These are phyloP conservation scores for Chlamydomonas schloesseri DNA, from an alignment of 139 green algal species.

Conservation along the genomic window DNA sequence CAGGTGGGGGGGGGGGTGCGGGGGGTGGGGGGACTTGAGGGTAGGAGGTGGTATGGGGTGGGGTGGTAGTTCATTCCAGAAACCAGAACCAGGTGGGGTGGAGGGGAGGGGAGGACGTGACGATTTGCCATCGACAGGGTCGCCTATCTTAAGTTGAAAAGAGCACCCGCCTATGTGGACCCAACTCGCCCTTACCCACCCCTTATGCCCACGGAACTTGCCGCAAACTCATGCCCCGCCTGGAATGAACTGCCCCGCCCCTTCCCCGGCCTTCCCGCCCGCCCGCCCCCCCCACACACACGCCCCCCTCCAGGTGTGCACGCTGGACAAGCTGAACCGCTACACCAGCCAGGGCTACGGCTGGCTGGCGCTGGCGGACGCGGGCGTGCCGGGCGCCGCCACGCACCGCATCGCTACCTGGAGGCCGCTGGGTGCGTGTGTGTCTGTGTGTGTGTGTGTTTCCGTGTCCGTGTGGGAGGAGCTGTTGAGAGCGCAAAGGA, in stretches of 20 bases:
- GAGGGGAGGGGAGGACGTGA: too few relatives aligned
- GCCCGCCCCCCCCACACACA: neutral
- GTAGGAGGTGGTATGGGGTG: neutral
- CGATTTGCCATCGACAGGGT: too few relatives aligned
- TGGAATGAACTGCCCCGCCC: neutral
- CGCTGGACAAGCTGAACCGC: slow-evolving; percentile 62
- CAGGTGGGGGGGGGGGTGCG: slow-evolving; percentile 39
- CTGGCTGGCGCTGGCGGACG: slow-evolving; percentile 55
- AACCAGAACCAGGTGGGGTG: too few relatives aligned
- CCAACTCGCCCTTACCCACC: too few relatives aligned
- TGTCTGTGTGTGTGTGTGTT: too few relatives aligned
- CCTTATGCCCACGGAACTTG: too few relatives aligned
- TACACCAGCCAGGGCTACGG: slow-evolving; percentile 72
- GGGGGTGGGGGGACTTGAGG: too few relatives aligned
- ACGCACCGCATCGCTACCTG: slow-evolving; percentile 63
- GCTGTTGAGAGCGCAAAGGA: too few relatives aligned
- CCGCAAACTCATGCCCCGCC: too few relatives aligned
- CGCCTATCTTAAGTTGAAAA: too few relatives aligned
- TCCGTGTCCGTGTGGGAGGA: too few relatives aligned
- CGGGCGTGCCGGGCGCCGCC: slow-evolving; percentile 40
- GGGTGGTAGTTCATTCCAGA: neutral
- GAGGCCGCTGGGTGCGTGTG: slow-evolving; percentile 63
- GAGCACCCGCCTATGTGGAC: too few relatives aligned
- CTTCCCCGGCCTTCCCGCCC: neutral
- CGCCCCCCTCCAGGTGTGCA: slow-evolving; percentile 62